Evolutionary conservation across 192 early-diverging fungal genomes (phyloP), one percentile per base, ranked within the genome.

Genomic region (Chytriomyces confervae): DNA sequence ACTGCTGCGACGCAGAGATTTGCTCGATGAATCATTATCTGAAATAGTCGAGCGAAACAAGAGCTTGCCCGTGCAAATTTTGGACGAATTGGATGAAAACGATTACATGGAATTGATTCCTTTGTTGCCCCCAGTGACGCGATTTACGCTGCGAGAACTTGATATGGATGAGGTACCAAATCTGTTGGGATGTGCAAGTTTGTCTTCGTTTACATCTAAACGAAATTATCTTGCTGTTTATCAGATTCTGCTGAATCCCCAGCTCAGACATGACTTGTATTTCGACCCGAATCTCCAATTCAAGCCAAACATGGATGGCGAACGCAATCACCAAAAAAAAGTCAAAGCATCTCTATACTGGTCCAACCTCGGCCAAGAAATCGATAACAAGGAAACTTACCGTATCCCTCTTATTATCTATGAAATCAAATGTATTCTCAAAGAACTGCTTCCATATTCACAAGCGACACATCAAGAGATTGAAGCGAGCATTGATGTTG

Each of bases 261-360:
- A 95, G 63, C 87, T 97, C 9, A 90, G 95, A 7, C 95, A 97
- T 76, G 95, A 97, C 79, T 86, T 97, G 63, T 85, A 93, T 45
- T 95, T 97, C 80, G 95, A 97, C 79, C 91, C 93, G 5, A 90
- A 94, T 77, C 88, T 97, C 27, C 90, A 94, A 80, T 97, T 97
- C 86, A 91, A 94, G 9, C 95, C 94, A 60, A 95, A 94, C 83
- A 85, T 89, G 20, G 91, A 93, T 66, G 93, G 95, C 45, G 88
- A 90, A 53, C 82, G 88, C 7, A 93, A 91, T 20, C 80, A 88
- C 62, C 66, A 82, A 29, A 93, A 93, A 78, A 78, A 87, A 64
- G 81, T 84, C n/a, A 87, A 90, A 23, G 85, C 88, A 0, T 83
- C 87, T 62, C 79, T 83, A 45, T 97, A 93, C 82, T 97, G 95